Evolutionary conservation across 2,329 filamentous ascomycete genomes (phyloP), one percentile per base, ranked within the genome.

Genomic region (Mariannaea elegans): DNA sequence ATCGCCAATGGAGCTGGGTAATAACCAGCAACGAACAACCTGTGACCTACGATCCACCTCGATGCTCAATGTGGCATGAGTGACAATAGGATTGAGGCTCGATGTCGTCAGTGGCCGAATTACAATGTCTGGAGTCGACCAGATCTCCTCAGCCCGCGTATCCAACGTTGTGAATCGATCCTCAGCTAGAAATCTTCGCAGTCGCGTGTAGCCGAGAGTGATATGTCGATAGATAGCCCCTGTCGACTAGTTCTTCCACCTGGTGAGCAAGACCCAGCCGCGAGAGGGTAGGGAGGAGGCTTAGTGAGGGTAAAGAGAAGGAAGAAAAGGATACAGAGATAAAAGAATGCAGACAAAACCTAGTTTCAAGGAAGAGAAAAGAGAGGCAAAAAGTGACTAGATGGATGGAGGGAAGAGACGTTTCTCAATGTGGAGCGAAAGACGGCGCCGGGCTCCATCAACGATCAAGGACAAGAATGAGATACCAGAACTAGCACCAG

Each of bases 251-350:
- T 52, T 36, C 23, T 38, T 24, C 47, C 39, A 21, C 39, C 31
- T 39, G 36, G 24, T 31, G 34, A 39, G 47, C 42, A 24, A 51
- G 54, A 41, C 34, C 41, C 29, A 34, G 24, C 16, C 44, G 48
- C 13, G 29, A 36, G 42, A 48, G 27, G 1, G n/a, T 45, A 13
- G 13, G 38, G 48, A 39, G 31, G 27, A 34, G 45, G 59, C 41
- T 39, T 57, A 27, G 38, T 27, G 46, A 31, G 45, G 46, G 39
- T 54, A 57, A 56, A 55, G 38, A 63, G 60, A 76, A 59, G 64
- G 55, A 38, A 39, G 61, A 51, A 65, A 62, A 51, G 32, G 41
- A 29, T 63, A 50, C 31, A 59, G 52, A 54, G 48, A 52, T 23
- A 46, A 56, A 46, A 38, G 31, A 50, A 55, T 54, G 45, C 38